Evolutionary conservation across 2,329 filamentous ascomycete species (phyloP).

Genomic region (Calonectria montana): DNA sequence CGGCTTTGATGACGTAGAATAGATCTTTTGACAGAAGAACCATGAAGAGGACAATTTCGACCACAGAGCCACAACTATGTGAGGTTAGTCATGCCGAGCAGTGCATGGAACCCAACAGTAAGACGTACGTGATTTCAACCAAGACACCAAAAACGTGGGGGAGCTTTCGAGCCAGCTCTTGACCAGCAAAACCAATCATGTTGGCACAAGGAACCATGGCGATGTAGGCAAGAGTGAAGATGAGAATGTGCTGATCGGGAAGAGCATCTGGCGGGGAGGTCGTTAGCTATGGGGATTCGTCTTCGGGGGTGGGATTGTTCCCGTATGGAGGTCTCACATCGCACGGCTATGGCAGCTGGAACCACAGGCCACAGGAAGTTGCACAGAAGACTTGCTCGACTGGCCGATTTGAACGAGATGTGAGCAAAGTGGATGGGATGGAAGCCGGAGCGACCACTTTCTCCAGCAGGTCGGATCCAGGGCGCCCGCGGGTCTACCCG

Average conservation of each 20-base stretch:
- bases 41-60: slow-evolving; percentile 88
- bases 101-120: background rate
- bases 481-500: slow-evolving; percentile 25
- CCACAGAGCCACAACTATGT: slow-evolving; percentile 72
- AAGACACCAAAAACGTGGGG: slow-evolving; percentile 78
- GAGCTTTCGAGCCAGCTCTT: slow-evolving; percentile 83
- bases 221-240: slow-evolving; percentile 61
- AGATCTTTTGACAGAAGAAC: slow-evolving; percentile 69
- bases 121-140: slow-evolving; percentile 64
- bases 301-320: background rate
- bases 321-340: slow-evolving; percentile 36
- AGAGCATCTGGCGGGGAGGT: slow-evolving; percentile 45
- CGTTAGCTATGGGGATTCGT: slow-evolving; percentile 1
- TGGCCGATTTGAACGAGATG: slow-evolving; percentile 57
- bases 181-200: slow-evolving; percentile 59
- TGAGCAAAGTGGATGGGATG: slow-evolving; percentile 56
- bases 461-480: slow-evolving; percentile 48
- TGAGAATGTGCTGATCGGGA: slow-evolving; percentile 52
- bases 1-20: slow-evolving; percentile 82
- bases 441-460: slow-evolving; percentile 59
- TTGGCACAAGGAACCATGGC: slow-evolving; percentile 65
- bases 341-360: slow-evolving; percentile 59
- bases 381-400: slow-evolving; percentile 57
- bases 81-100: slow-evolving; percentile 13
- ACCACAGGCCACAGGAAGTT: slow-evolving; percentile 64